phyloP scores from a whole-genome alignment of 345 rosid species.

The Salix brachista region DNA sequence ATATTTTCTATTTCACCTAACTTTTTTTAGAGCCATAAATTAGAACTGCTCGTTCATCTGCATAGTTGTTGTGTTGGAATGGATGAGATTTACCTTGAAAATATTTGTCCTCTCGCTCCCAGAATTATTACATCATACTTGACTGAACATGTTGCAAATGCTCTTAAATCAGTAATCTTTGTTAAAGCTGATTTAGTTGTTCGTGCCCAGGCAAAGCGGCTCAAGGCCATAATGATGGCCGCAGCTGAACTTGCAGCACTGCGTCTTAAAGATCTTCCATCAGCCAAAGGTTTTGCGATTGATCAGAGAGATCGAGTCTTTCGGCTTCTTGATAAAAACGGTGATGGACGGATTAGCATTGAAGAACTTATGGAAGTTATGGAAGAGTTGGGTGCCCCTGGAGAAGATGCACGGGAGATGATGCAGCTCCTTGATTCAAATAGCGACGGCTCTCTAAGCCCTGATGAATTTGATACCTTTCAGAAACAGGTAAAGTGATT shows the following conservation, averaged over 20 bases:
- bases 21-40: neutral
- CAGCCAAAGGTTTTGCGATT: conserved; percentile 40
- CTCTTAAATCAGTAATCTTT: neutral
- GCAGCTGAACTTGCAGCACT: conserved; percentile 92
- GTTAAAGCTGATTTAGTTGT: neutral
- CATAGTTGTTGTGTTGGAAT: neutral
- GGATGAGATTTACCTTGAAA: neutral
- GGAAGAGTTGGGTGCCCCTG: conserved; percentile 97
- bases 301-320: conserved; percentile 66
- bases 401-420: conserved; percentile 88
- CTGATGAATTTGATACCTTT: conserved; percentile 75
- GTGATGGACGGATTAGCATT: conserved; percentile 91
- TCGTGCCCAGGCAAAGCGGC: conserved; percentile 61
- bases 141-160: neutral
- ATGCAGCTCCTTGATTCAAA: conserved; percentile 90
- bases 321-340: conserved; percentile 76
- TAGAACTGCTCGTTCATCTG: neutral
- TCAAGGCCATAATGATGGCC: conserved; percentile 92
- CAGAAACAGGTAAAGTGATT: conserved; percentile 63
- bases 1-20: neutral
- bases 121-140: neutral
- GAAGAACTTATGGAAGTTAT: conserved; percentile 92
- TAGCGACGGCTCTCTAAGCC: conserved; percentile 90
- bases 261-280: conserved; percentile 76
- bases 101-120: no score